Evolutionary conservation across 2,329 filamentous ascomycete genomes (phyloP).

Genomic region (Sporothrix pallida): DNA sequence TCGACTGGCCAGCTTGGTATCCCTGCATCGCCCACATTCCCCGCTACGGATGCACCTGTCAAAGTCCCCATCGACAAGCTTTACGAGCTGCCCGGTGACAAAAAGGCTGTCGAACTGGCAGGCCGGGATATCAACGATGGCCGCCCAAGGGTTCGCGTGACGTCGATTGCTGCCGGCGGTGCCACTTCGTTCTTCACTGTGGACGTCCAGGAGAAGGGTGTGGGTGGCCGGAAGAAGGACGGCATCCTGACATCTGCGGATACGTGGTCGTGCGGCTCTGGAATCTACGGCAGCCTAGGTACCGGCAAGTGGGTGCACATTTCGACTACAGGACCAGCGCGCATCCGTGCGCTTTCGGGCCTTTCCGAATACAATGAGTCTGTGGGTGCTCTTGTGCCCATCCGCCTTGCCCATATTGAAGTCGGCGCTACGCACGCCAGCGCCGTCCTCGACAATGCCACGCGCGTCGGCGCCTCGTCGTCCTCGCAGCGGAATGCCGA

Average conservation of each 20-base stretch:
- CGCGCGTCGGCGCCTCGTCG: constrained; percentile 58
- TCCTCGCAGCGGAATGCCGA: constrained; percentile 62
- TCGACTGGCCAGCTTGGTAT: constrained; percentile 89
- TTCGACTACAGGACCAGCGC: constrained; percentile 72
- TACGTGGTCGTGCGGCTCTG: constrained; percentile 85
- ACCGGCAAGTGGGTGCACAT: constrained; percentile 90
- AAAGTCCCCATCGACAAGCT: constrained; percentile 73
- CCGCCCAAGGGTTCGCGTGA: constrained; percentile 62
- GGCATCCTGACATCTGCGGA: constrained; percentile 60
- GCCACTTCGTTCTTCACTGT: constrained; percentile 86
- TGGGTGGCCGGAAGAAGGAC: constrained; percentile 50
- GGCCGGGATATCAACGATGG: constrained; percentile 1
- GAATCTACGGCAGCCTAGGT: constrained; percentile 81
- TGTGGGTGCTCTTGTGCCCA: constrained; percentile 71
- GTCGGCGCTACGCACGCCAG: constrained; percentile 82
- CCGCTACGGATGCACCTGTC: constrained; percentile 71
- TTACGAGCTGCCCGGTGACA: constrained; percentile 59
- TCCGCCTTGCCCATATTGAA: constrained; percentile 74
- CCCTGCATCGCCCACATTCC: constrained; percentile 66
- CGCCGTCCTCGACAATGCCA: constrained; percentile 82
- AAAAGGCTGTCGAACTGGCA: constrained; percentile 57
- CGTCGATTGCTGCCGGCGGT: constrained; percentile 82
- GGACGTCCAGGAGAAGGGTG: constrained; percentile 67
- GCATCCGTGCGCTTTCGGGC: constrained; percentile 81
- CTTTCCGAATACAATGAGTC: constrained; percentile 87